A percentile compares a stretch with the other conserved stretches of the same genome.
phyloP scores from a whole-genome alignment of 208 protist genomes.

The Leishmania tarentolae region DNA sequence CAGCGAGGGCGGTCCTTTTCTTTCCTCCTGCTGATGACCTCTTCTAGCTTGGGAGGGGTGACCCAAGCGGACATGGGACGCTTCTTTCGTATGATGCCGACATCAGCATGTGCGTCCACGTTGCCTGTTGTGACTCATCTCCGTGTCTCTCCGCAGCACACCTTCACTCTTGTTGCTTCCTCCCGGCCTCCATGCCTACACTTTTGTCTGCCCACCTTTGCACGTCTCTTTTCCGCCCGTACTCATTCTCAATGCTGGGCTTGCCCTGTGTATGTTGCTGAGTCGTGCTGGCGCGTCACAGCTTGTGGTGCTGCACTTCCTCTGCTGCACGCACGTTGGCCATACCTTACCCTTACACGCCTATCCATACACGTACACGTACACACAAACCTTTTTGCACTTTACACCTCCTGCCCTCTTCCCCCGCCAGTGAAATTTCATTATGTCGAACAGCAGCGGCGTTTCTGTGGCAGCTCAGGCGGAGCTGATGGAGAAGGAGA shows the following conservation, averaged over 20 bases:
- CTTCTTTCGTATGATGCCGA: background rate
- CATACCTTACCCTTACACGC: background rate
- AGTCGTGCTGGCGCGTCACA: background rate
- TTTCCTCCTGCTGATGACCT: background rate
- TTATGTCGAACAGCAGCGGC: constrained; percentile 50
- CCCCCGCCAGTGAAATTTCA: background rate
- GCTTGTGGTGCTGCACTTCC: background rate
- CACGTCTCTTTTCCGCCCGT: background rate
- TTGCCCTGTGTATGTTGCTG: background rate
- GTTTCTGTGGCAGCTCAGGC: constrained; percentile 69
- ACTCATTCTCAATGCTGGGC: background rate
- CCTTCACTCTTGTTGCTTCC: background rate
- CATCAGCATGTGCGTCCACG: too few relatives aligned
- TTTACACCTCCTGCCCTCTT: background rate
- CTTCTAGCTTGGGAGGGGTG: background rate
- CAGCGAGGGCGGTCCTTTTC: background rate
- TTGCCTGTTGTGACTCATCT: background rate
- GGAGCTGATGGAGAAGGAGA: constrained; percentile 91
- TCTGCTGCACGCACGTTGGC: background rate
- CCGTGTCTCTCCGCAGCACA: background rate
- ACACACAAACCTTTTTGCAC: background rate
- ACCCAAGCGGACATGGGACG: background rate
- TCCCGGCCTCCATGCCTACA: background rate
- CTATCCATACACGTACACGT: background rate
- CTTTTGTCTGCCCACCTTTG: background rate